Base-by-base conservation (phyloP, 192 early-diverging fungal genomes). In the Mortierella alpina region DNA sequence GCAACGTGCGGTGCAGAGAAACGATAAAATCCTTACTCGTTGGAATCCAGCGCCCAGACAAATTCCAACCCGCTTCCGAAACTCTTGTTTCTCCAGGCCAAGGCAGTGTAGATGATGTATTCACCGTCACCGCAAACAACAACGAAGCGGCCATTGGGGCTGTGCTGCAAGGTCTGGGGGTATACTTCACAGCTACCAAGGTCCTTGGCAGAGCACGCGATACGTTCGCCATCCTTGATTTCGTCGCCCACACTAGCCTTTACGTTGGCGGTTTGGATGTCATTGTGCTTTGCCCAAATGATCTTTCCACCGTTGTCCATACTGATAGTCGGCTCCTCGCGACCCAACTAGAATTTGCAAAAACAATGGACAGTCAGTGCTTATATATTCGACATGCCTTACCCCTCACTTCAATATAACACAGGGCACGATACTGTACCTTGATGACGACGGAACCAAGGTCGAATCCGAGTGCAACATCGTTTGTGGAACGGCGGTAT, bases 91-190 rank as follows among this genome's bases (percentile, higher is more conserved):
- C 98, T 90, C 98, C 98, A 99, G 6, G 98, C 97, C 53, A 99
- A 89, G 7, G 98, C 98, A 20, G 98, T 99, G 84, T 99, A 99
- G 73, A 99, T 99, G 61, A 99, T 99, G 83, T 96, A 99, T 85
- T 99, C 98, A 70, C 96, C 97, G 72, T 99, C 97, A 58, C 98
- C 98, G 72, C 96, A 98, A 18, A 98, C 98, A n/a, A 97, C 98
- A 49, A 98, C 97, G 82, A 99, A 99, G 54, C 84, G 81, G 47
- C 97, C 98, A 72, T 99, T 99, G 51, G 98, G 98, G 59, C 93
- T 95, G 86, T 99, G 98, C 84, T 96, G 91, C 20, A 99, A 84
- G 20, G 91, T 94, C 82, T 99, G 95, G 12, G 98, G 98, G 72
- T 97, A 99, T 40, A 99, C 91, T 84, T 99, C 98, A 82, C 98